phyloP scores from a whole-genome alignment of 495 filamentous ascomycete genomes.

The Hypoxylon perforatum region DNA sequence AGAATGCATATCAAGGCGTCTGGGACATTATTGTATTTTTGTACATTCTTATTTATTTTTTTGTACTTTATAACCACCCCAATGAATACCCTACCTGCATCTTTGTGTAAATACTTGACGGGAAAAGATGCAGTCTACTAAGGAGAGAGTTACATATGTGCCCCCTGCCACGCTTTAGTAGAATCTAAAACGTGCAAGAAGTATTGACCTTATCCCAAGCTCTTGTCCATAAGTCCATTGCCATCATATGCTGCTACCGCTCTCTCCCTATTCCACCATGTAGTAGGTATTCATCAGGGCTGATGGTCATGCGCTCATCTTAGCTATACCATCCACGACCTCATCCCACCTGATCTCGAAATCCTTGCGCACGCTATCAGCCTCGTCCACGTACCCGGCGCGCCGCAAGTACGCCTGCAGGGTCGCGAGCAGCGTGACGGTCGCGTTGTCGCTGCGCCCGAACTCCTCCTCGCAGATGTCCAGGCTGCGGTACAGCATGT shows the following conservation, averaged over 20 bases:
- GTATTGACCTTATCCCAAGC: too few relatives aligned
- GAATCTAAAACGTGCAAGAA: too few relatives aligned
- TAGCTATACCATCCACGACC: constrained; percentile 1
- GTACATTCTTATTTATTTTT: constrained; percentile 5
- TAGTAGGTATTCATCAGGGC: constrained; percentile 41
- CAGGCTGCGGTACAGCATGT: constrained; percentile 10
- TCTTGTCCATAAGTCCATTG: too few relatives aligned
- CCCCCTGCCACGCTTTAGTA: too few relatives aligned
- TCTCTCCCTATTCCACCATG: constrained; percentile 31
- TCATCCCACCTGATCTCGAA: constrained; percentile 33
- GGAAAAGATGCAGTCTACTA: constrained; percentile 15
- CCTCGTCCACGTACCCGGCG: constrained; percentile 5
- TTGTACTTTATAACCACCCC: constrained; percentile 12
- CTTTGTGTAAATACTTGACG: background rate
- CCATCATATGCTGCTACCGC: background rate
- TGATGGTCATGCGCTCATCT: constrained; percentile 16
- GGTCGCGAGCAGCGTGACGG: constrained; percentile 24
- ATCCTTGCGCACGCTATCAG: constrained; percentile 6
- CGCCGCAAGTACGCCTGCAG: constrained; percentile 18
- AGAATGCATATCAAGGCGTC: constrained; percentile 14
- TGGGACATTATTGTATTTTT: constrained; percentile 4
- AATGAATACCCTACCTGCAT: constrained; percentile 29
- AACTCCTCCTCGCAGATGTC: constrained; percentile 27
- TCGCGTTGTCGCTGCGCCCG: constrained; percentile 33
- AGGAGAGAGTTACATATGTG: constrained; percentile 14